Evolutionary conservation across 495 filamentous ascomycete genomes (phyloP), one percentile per base, ranked within the genome.

Genomic region (Cudoniella acicularis): DNA sequence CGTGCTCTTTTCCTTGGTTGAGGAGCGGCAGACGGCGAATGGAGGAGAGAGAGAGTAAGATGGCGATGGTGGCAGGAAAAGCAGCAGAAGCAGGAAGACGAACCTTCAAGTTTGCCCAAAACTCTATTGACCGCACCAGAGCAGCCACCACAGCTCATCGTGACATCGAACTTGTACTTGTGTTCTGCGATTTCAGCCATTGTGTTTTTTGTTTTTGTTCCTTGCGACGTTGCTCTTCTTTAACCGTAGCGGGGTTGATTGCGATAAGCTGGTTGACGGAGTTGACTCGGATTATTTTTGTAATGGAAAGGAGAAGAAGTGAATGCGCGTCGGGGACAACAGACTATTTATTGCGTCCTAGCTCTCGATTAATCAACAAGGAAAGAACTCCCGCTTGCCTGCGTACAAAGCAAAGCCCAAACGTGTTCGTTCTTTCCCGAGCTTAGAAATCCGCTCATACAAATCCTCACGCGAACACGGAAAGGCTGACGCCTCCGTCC

Each of bases 21-120:
- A n/a, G n/a, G n/a, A n/a, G n/a, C n/a, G n/a, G n/a, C n/a, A n/a
- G n/a, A n/a, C n/a, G 40, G 46, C 48, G 46, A 41, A 21, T 57
- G 49, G n/a, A 52, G 40, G 52, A 43, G 23, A 30, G 18, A 48
- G 23, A 23, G 23, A 30, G 22, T 24, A 27, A 48, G 30, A 57
- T 36, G n/a, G 49, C 22, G 26, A 46, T 10, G 23, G 20, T 2
- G 26, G 13, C n/a, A 41, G 24, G 25, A 13, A 2, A 49, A 18
- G 3, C 21, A 16, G 52, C 20, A 54, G 27, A 52, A 42, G 23
- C 42, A 42, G 24, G 53, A 64, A 53, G 45, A 73, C 77, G 40
- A 68, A 96, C 94, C 94, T 10, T 97, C 88, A 0, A 96, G 81
- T 74, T 87, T 96, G 73, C 88, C 92, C n/a, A 98, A 81, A n/a